phyloP scores from a whole-genome alignment of 306 rosid genomes.

The Quercus variabilis region DNA sequence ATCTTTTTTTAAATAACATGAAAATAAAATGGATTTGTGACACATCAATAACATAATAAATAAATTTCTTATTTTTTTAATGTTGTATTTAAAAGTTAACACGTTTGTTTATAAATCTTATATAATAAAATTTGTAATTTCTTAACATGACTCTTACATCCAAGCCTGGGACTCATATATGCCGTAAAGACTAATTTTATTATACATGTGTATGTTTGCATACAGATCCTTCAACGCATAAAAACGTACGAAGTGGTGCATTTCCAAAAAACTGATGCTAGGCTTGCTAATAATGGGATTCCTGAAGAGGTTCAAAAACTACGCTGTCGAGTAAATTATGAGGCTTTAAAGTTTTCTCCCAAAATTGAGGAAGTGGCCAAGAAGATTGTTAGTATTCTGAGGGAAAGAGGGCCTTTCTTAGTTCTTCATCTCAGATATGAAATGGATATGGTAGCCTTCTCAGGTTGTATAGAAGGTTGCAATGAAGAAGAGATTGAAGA shows the following conservation, averaged over 20 bases:
- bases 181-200: slow-evolving; percentile 5
- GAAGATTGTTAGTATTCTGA: slow-evolving; percentile 73
- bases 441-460: slow-evolving; percentile 99
- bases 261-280: slow-evolving; percentile 89
- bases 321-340: slow-evolving; percentile 89
- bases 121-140: no score
- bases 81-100: no score
- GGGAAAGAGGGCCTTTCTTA: slow-evolving; percentile 75
- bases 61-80: no score
- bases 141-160: no score
- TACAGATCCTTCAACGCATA: slow-evolving; percentile 82
- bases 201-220: background rate
- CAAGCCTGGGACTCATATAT: background rate
- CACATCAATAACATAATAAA: no score
- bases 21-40: no score
- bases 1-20: no score
- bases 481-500: slow-evolving; percentile 88
- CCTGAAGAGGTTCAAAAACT: slow-evolving; percentile 84
- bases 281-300: slow-evolving; percentile 86
- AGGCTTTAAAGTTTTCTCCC: slow-evolving; percentile 83
- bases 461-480: slow-evolving; percentile 97
- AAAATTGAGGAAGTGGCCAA: slow-evolving; percentile 90
- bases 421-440: slow-evolving; percentile 97
- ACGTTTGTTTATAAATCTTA: no score
- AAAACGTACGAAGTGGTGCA: slow-evolving; percentile 87